Base-by-base conservation (phyloP, 176 grass and related monocot species). In the Ampelocalamus luodianensis region DNA sequence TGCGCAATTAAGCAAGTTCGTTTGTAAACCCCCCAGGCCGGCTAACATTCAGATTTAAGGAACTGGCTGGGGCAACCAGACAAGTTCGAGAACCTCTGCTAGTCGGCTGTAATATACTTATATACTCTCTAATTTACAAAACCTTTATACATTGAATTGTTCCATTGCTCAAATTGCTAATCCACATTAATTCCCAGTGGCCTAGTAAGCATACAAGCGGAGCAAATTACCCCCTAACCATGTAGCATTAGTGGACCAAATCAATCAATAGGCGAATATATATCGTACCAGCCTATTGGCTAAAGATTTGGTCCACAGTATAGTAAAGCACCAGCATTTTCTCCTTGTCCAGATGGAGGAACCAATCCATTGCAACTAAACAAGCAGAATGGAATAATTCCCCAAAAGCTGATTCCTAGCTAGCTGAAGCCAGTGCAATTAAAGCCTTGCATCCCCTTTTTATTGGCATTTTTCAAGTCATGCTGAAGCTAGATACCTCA, bases 401-500 rank as follows among this genome's bases (percentile, higher is more conserved):
- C 20, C 46, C 15, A 24, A 65, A 65, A 43, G 43, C 14, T 27
- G 60, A 63, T 81, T 40, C 56, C 76, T 80, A 13, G 39, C 49
- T 79, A 83, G 84, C 83, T 87, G 84, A 87, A 78, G 89, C 84
- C 89, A 90, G 84, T 79, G 75, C 87, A 74, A 15, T 24, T 29
- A 81, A 65, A 34, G 63, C 55, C 32, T 65, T 82, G 61, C 56
- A 40, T 13, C 60, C 32, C 24, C 72, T 67, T 83, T 82, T 67
- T 29, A 60, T 79, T 55, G 15, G 8, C 27, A 59, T 67, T 90
- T 56, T 60, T 58, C 27, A 80, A 45, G 68, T 13, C 76, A 74
- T 79, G 37, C 64, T 56, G 79, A 89, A 79, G 87, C 61, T 50
- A 73, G 78, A 86, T 86, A 40, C 55, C 82, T 54, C 64, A 40